phyloP scores from a whole-genome alignment of 2,329 filamentous ascomycete species.

The Coniochaeta sp. region DNA sequence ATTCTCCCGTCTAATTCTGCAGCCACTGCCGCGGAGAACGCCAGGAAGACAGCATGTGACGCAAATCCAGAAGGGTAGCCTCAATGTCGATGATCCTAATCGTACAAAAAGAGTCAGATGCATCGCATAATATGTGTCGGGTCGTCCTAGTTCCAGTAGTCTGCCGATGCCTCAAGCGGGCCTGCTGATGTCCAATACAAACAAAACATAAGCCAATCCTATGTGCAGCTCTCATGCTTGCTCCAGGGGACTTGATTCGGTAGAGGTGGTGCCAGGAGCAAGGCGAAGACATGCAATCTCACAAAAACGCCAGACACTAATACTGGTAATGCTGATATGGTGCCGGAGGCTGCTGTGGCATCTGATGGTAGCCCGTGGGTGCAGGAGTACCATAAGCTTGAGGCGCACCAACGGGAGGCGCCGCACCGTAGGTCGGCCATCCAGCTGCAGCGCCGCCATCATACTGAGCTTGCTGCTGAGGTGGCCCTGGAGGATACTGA shows the following conservation, averaged over 20 bases:
- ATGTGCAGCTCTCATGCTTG: not conserved
- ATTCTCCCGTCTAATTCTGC: not conserved
- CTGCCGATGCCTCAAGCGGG: not conserved
- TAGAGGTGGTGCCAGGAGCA: no score
- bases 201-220: not conserved
- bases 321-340: slow-evolving; percentile 6
- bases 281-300: not conserved
- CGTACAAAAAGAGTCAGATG: not conserved
- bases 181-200: not conserved
- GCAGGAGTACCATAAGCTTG: slow-evolving; percentile 5
- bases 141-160: not conserved
- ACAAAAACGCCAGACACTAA: not conserved
- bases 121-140: not conserved
- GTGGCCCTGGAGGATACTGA: slow-evolving; percentile 1
- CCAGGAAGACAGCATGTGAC: not conserved
- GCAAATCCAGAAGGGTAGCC: not conserved
- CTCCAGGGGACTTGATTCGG: not conserved
- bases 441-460: slow-evolving; percentile 2
- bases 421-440: slow-evolving; percentile 10
- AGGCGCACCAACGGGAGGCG: slow-evolving; percentile 2
- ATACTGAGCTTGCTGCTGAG: slow-evolving; percentile 7
- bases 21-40: not conserved
- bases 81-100: not conserved
- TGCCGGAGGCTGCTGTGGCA: slow-evolving; percentile 6
- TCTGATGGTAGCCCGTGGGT: slow-evolving; percentile 4